These are phyloP conservation scores for Fraxinus platypoda DNA, from an alignment of 305 asterid species.

Conservation along the genomic window DNA sequence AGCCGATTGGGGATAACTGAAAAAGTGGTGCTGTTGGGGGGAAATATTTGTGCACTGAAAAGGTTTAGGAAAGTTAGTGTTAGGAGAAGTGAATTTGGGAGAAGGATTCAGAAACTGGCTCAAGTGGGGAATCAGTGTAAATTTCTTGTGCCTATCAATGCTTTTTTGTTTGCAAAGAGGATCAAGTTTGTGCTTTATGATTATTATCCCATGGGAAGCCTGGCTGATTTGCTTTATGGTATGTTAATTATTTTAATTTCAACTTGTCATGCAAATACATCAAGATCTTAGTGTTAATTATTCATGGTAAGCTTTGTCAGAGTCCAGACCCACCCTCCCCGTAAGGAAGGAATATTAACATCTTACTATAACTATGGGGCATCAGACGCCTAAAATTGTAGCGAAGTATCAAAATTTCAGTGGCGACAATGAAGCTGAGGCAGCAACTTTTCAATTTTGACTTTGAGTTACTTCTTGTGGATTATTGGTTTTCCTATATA, in stretches of 20 bases:
- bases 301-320: neutral
- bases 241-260: neutral
- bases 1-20: constrained; percentile 51
- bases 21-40: constrained; percentile 50
- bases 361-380: neutral
- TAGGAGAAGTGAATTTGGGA: constrained; percentile 44
- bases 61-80: constrained; percentile 43
- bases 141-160: constrained; percentile 48
- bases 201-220: constrained; percentile 66
- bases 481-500: neutral
- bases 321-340: no score
- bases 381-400: no score
- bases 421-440: neutral
- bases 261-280: neutral
- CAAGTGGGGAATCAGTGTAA: constrained; percentile 34
- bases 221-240: constrained; percentile 58
- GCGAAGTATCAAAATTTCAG: neutral
- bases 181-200: constrained; percentile 54
- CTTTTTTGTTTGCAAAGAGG: constrained; percentile 55
- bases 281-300: neutral
- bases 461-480: neutral
- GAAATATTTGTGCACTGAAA: constrained; percentile 42
- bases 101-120: constrained; percentile 41
- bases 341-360: neutral
- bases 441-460: neutral